phyloP scores from a whole-genome alignment of 148 eudicot genomes.

The Talinum fruticosum region DNA sequence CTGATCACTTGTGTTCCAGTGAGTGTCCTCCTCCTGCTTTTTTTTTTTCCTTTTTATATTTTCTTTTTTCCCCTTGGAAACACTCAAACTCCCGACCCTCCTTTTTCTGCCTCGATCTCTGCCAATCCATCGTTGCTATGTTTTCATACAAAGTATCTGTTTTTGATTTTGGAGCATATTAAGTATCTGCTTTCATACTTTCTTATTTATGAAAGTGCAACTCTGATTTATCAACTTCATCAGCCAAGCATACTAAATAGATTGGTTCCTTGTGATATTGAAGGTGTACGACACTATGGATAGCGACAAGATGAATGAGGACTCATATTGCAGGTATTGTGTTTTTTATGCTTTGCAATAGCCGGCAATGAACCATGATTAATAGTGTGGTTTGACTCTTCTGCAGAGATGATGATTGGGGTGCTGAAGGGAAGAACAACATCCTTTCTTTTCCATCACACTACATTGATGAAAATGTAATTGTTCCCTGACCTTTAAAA shows the following conservation, averaged over 20 bases:
- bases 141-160: too few species aligned
- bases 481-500: constrained; percentile 30
- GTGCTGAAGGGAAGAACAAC: constrained; percentile 66
- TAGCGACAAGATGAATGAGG: constrained; percentile 61
- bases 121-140: too few species aligned
- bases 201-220: neutral
- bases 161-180: neutral
- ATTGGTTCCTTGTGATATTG: constrained; percentile 18
- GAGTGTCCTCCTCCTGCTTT: constrained; percentile 40
- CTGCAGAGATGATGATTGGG: constrained; percentile 91
- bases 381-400: constrained; percentile 25
- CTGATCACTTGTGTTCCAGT: constrained; percentile 94
- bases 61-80: too few species aligned
- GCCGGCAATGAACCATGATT: constrained; percentile 10
- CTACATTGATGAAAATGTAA: constrained; percentile 99
- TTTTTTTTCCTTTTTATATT: neutral
- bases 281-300: constrained; percentile 89
- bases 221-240: neutral
- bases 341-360: neutral
- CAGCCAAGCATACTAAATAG: neutral
- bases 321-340: constrained; percentile 51
- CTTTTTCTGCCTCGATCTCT: too few species aligned
- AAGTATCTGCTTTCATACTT: neutral
- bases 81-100: too few species aligned
- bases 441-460: constrained; percentile 90